phyloP scores from a whole-genome alignment of 495 filamentous ascomycete genomes.

The Apiosordaria backusii region DNA sequence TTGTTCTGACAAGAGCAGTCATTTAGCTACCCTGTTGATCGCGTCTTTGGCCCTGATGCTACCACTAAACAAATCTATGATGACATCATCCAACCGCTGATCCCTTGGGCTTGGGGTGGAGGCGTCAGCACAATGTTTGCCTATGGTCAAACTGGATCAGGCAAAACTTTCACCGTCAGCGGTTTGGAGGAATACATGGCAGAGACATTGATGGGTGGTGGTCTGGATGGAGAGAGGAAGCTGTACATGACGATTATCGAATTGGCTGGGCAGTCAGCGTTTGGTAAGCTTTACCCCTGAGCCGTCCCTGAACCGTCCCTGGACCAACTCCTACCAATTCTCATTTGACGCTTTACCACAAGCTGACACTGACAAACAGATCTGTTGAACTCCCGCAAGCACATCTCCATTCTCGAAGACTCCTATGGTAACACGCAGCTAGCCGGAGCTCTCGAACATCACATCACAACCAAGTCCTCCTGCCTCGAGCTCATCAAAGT shows the following conservation, averaged over 20 bases:
- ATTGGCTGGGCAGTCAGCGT: slow-evolving; percentile 22
- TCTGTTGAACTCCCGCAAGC: slow-evolving; percentile 26
- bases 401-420: slow-evolving; percentile 30
- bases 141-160: slow-evolving; percentile 49
- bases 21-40: slow-evolving; percentile 22
- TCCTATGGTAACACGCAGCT: slow-evolving; percentile 26
- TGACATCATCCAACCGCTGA: slow-evolving; percentile 18
- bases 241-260: slow-evolving; percentile 25
- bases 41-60: slow-evolving; percentile 19
- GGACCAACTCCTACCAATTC: not conserved
- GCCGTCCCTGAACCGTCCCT: not conserved
- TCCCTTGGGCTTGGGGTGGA: slow-evolving; percentile 28
- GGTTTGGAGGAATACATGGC: slow-evolving; percentile 24
- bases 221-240: slow-evolving; percentile 23
- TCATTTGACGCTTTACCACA: no score
- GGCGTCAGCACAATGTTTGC: slow-evolving; percentile 38
- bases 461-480: slow-evolving; percentile 17
- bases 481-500: slow-evolving; percentile 18
- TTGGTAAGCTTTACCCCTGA: slow-evolving; percentile 2
- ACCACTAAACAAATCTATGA: slow-evolving; percentile 24
- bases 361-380: no score
- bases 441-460: slow-evolving; percentile 22
- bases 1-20: slow-evolving; percentile 10
- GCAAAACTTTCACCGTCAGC: slow-evolving; percentile 46
- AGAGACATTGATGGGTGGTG: slow-evolving; percentile 22